phyloP scores from a whole-genome alignment of 1,284 basidiomycete genomes.

The Ceratobasidium sp. region DNA sequence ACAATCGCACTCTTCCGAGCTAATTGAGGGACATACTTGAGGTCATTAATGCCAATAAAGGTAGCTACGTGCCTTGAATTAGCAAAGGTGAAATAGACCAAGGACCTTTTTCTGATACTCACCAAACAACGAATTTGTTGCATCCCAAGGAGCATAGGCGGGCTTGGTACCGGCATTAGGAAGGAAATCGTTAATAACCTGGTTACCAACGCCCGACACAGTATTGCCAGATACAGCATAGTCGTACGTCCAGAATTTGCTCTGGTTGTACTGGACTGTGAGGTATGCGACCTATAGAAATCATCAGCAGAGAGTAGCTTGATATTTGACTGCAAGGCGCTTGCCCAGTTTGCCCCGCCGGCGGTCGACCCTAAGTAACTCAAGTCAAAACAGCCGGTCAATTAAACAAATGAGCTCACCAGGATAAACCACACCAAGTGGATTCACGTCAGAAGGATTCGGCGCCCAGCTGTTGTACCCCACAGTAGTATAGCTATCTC shows the following conservation, averaged over 20 bases:
- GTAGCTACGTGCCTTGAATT: not conserved
- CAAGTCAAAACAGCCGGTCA: not conserved
- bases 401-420: not conserved
- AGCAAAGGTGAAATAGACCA: not conserved
- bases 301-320: no score
- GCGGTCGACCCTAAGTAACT: not conserved
- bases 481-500: conserved; percentile 32
- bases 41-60: conserved; percentile 34
- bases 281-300: conserved; percentile 3
- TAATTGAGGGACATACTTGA: conserved; percentile 4
- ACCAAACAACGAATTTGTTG: conserved; percentile 30
- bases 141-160: conserved; percentile 23
- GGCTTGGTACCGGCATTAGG: conserved; percentile 26
- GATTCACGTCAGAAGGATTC: conserved; percentile 12
- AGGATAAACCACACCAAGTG: conserved; percentile 20
- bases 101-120: not conserved
- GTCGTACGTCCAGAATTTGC: conserved; percentile 30
- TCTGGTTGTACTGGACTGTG: conserved; percentile 31
- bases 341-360: conserved; percentile 30
- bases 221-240: conserved; percentile 24
- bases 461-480: conserved; percentile 22
- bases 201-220: conserved; percentile 14
- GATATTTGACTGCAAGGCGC: not conserved
- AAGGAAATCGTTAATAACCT: conserved; percentile 24
- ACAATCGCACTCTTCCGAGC: no score